phyloP scores from a whole-genome alignment of 2,329 filamentous ascomycete genomes.

The Colletotrichum caudatum region DNA sequence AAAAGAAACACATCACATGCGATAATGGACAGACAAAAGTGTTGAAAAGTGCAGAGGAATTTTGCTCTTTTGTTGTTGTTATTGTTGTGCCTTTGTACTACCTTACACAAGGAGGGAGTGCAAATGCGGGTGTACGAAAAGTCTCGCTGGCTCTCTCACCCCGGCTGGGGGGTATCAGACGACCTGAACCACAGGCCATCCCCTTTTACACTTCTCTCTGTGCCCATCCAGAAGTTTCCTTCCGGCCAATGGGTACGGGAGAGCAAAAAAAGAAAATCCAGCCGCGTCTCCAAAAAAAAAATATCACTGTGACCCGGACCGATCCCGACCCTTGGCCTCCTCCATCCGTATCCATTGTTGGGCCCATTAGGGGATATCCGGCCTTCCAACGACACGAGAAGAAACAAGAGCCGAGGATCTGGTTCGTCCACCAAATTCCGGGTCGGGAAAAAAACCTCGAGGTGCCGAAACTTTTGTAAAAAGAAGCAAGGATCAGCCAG shows the following conservation, averaged over 20 bases:
- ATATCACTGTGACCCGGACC: conserved; percentile 23
- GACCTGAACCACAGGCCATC: conserved; percentile 18
- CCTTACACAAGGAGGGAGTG: conserved; percentile 50
- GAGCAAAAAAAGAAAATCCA: conserved; percentile 20
- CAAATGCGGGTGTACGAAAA: conserved; percentile 33
- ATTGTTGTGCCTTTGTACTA: conserved; percentile 55
- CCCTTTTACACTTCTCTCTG: conserved; percentile 9
- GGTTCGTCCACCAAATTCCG: conserved; percentile 25
- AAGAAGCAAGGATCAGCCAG: conserved; percentile 14
- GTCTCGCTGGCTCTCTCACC: conserved; percentile 24
- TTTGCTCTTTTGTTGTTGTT: conserved; percentile 47
- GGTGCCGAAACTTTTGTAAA: neutral
- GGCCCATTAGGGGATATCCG: conserved; percentile 42
- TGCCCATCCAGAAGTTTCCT: conserved; percentile 32
- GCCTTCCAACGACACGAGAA: conserved; percentile 21
- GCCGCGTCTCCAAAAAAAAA: conserved; percentile 42
- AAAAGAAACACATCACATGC: neutral
- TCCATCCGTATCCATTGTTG: conserved; percentile 2
- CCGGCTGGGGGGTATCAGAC: conserved; percentile 38
- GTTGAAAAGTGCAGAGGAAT: conserved; percentile 44
- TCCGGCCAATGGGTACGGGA: conserved; percentile 4
- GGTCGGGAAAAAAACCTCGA: conserved; percentile 1
- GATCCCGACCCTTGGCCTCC: neutral
- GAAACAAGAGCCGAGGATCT: neutral
- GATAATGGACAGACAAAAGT: neutral